phyloP scores from a whole-genome alignment of 202 grass and related monocot genomes.

The Eragrostis tef region DNA sequence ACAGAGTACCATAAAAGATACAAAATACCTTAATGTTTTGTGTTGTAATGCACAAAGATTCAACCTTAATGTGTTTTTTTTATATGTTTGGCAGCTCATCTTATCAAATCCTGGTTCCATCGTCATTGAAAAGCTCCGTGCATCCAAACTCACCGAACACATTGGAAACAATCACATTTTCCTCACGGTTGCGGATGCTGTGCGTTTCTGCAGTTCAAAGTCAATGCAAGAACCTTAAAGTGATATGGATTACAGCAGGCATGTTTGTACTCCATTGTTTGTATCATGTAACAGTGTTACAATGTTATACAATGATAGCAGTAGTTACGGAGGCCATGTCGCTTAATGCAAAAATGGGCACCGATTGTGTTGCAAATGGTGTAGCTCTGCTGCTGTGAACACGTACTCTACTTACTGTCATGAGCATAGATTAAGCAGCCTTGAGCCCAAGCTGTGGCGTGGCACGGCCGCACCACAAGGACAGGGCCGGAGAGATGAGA shows the following conservation, averaged over 20 bases:
- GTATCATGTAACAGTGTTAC: neutral
- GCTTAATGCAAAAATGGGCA: neutral
- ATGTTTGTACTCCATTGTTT: neutral
- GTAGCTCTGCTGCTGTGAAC: neutral
- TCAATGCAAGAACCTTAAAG: constrained; percentile 70
- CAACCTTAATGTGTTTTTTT: constrained; percentile 36
- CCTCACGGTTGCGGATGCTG: constrained; percentile 74
- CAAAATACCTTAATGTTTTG: neutral
- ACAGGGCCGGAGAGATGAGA: too few relatives aligned
- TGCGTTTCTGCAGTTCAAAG: constrained; percentile 58
- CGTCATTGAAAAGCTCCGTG: constrained; percentile 68
- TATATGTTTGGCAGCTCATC: constrained; percentile 64
- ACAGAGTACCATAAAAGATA: neutral
- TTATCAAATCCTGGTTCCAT: constrained; percentile 80
- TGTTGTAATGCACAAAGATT: neutral
- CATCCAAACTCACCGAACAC: constrained; percentile 67
- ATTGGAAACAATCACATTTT: constrained; percentile 73
- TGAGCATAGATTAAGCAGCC: too few relatives aligned
- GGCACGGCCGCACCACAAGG: too few relatives aligned
- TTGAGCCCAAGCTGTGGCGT: too few relatives aligned
- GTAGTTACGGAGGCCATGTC: neutral
- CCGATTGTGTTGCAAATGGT: constrained; percentile 17
- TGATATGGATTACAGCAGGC: neutral
- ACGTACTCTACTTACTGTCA: too few relatives aligned
- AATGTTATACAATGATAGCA: too few relatives aligned